Conservation (phyloP, 352 stramenopile species). For the Pythium aquatile region DNA sequence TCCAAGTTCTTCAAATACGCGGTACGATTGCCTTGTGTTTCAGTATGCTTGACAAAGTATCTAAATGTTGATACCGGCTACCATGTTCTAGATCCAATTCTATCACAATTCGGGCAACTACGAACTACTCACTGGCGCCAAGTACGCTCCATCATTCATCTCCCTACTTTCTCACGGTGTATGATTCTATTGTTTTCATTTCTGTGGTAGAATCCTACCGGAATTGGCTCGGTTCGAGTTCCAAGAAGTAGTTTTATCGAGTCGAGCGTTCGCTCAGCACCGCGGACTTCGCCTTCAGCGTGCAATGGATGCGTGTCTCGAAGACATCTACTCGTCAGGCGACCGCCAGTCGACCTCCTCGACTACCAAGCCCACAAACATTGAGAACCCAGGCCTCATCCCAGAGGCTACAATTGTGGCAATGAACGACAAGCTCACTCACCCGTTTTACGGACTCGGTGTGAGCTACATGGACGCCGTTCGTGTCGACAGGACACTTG, state of each 20-base stretch:
- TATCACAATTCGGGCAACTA: slow-evolving; percentile 22
- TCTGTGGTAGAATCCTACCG: slow-evolving; percentile 7
- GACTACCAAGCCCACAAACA: neutral
- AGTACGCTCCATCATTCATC: slow-evolving; percentile 2
- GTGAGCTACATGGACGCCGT: slow-evolving; percentile 12
- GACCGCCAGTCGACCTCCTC: neutral
- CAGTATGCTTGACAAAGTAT: too few species aligned
- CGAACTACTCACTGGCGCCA: slow-evolving; percentile 11
- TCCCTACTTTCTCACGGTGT: too few species aligned
- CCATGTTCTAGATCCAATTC: too few species aligned
- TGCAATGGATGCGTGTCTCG: slow-evolving; percentile 7
- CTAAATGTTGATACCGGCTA: too few species aligned
- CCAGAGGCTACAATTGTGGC: slow-evolving; percentile 5
- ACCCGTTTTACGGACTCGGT: slow-evolving; percentile 13
- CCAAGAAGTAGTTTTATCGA: slow-evolving; percentile 6
- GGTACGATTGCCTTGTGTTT: too few species aligned
- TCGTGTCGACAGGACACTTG: slow-evolving; percentile 5
- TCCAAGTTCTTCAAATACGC: slow-evolving; percentile 16
- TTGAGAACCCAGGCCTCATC: neutral
- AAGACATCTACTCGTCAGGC: slow-evolving; percentile 3
- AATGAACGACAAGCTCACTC: slow-evolving; percentile 1
- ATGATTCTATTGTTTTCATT: neutral
- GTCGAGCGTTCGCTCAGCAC: slow-evolving; percentile 11
- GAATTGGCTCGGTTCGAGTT: neutral
- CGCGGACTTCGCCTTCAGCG: slow-evolving; percentile 11